These are phyloP conservation scores for Liriodendron chinense DNA, from an alignment of 164 flowering plant genomes.

Conservation along the genomic window DNA sequence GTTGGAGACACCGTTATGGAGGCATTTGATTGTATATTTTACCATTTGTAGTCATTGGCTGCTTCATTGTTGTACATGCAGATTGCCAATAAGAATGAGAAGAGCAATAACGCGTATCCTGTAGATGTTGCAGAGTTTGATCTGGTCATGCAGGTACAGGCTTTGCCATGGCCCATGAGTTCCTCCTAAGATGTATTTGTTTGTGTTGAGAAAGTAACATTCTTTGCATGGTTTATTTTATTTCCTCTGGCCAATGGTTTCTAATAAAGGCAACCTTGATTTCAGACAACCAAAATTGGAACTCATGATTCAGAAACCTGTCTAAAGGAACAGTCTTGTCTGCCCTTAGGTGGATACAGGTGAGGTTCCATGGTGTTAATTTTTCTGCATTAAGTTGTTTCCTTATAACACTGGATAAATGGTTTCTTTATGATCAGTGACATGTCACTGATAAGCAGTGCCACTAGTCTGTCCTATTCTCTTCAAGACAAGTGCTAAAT, in stretches of 20 bases:
- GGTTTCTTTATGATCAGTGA: background rate
- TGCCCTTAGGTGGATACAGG: constrained; percentile 99
- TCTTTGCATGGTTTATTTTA: background rate
- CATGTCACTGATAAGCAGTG: background rate
- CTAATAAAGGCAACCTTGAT: constrained; percentile 8
- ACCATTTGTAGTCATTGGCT: background rate
- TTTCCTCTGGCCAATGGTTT: background rate
- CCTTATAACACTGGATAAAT: background rate
- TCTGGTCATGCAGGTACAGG: constrained; percentile 84
- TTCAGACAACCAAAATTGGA: constrained; percentile 81
- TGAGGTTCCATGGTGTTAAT: constrained; percentile 24
- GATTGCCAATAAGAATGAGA: constrained; percentile 56
- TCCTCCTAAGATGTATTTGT: background rate
- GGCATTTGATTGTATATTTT: background rate
- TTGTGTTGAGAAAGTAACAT: background rate
- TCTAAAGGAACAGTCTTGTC: constrained; percentile 73
- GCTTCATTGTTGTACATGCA: constrained; percentile 26
- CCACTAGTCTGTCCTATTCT: too few species aligned
- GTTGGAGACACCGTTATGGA: background rate
- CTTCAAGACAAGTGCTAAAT: background rate
- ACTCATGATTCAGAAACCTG: constrained; percentile 89
- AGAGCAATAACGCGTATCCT: constrained; percentile 33
- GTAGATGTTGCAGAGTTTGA: constrained; percentile 77
- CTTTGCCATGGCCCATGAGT: background rate
- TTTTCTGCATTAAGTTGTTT: background rate